Base-by-base conservation (phyloP, 257 asterid species). In the Solanum chiquidenum region DNA sequence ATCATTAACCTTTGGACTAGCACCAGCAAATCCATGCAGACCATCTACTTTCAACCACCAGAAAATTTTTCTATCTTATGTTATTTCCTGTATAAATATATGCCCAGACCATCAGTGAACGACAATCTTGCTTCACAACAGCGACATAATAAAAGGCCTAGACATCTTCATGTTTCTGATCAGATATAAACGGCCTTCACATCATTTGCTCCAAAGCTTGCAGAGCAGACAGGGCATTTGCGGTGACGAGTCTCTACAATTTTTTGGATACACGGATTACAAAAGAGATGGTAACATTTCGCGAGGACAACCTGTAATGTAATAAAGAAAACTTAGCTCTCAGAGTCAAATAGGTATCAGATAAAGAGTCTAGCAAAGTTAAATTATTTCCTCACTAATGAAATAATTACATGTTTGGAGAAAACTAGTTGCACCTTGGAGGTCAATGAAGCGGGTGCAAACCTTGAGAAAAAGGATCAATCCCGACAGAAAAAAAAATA, bases 231-330 rank as follows among this genome's bases (percentile, higher is more conserved):
- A 31, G 99, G 99, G 91, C 99, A 97, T 92, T 93, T 96, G 91
- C 98, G 98, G 66, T 94, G 98, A 73, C 99, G 98, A 0, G 92
- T 83, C 80, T 94, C 98, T 74, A 94, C 90, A 42, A 96, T 83
- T 89, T 92, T 92, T 90, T 94, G 98, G 80, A 97, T 87, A 86
- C 99, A 97, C 46, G 97, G 94, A 92, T 93, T 93, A 93, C 99
- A 97, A 88, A 96, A 96, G 18, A 97, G 94, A 95, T 97, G 99
- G 92, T 91, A 97, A 93, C 99, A 97, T 93, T 96, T 97, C 85
- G 95, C 91, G 88, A 97, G 94, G 37, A 96, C 99, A 88, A 97
- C 99, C 99, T 97, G 99, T 37, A 83, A 80, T 76, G 44, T 82
- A 42, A 58, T 86, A 87, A 87, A 74, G 14, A 18, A 20, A 86